A percentile compares a stretch with the other conserved stretches of the same genome.
phyloP scores from a whole-genome alignment of 129 eudicot species.

The Gnaphalium uliginosum region DNA sequence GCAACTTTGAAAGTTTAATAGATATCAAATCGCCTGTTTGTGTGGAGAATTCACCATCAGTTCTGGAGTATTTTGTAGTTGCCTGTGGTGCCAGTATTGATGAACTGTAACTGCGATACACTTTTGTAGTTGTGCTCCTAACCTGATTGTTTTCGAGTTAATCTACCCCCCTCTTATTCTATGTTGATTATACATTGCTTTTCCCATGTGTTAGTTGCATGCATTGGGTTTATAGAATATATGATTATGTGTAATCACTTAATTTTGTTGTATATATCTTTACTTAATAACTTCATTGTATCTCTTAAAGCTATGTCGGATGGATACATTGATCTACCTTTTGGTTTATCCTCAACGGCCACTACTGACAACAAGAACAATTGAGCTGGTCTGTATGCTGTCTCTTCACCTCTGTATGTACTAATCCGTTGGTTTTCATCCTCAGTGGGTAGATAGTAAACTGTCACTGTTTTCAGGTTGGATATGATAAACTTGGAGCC shows the following conservation, averaged over 20 bases:
- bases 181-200: conserved; percentile 7
- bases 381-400: conserved; percentile 76
- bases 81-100: not conserved
- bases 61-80: not conserved
- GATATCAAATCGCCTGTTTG: not conserved
- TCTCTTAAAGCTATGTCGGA: conserved; percentile 56
- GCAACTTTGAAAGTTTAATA: too few relatives aligned
- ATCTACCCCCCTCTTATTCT: not conserved
- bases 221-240: not conserved
- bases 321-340: conserved; percentile 90
- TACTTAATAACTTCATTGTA: not conserved
- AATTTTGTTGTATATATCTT: not conserved
- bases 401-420: conserved; percentile 4
- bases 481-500: conserved; percentile 93
- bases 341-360: conserved; percentile 97
- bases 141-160: not conserved
- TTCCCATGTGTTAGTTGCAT: not conserved
- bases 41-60: not conserved
- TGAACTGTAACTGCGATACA: not conserved
- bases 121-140: not conserved
- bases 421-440: not conserved
- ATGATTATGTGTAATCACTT: conserved; percentile 4
- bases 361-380: conserved; percentile 82
- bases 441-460: not conserved
- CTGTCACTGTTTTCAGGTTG: conserved; percentile 47